A percentile compares a stretch with the other conserved stretches of the same genome.
phyloP scores from a whole-genome alignment of 2,329 filamentous ascomycete genomes.

The Pseudocercospora ulei region DNA sequence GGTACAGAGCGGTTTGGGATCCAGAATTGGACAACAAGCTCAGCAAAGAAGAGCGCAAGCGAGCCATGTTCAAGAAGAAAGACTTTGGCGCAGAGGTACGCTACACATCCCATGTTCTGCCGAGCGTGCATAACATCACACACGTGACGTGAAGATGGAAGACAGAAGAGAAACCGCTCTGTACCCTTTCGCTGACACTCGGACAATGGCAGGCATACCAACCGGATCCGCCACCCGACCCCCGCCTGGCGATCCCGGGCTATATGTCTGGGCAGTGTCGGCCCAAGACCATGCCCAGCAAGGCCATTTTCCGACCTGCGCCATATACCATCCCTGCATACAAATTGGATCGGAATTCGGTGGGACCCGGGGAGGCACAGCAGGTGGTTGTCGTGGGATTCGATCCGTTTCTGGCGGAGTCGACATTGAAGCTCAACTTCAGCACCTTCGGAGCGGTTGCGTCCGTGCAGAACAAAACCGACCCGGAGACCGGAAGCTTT shows the following conservation, averaged over 20 bases:
- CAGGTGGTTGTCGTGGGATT: slow-evolving; percentile 95
- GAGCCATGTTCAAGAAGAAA: slow-evolving; percentile 31
- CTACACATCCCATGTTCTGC: slow-evolving; percentile 33
- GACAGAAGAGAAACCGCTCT: slow-evolving; percentile 31
- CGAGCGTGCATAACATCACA: slow-evolving; percentile 35
- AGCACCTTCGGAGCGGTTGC: slow-evolving; percentile 76
- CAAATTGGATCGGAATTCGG: slow-evolving; percentile 72
- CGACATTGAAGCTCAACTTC: slow-evolving; percentile 60
- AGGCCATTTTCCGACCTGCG: slow-evolving; percentile 59
- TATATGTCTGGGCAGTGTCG: slow-evolving; percentile 48
- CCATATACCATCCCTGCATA: slow-evolving; percentile 77
- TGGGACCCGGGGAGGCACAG: slow-evolving; percentile 78
- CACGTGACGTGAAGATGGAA: slow-evolving; percentile 30
- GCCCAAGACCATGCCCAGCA: slow-evolving; percentile 49
- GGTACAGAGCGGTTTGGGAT: slow-evolving; percentile 53
- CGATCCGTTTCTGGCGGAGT: slow-evolving; percentile 74
- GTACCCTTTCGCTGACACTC: slow-evolving; percentile 36
- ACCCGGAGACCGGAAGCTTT: slow-evolving; percentile 88
- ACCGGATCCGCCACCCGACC: slow-evolving; percentile 66
- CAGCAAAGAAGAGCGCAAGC: slow-evolving; percentile 48
- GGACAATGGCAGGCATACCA: slow-evolving; percentile 48
- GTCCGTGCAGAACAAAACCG: slow-evolving; percentile 85
- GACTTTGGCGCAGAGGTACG: slow-evolving; percentile 38
- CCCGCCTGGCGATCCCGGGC: slow-evolving; percentile 60
- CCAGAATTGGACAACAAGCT: slow-evolving; percentile 52